Base-by-base conservation (phyloP, 1,284 basidiomycete species). In the Moesziomyces antarcticus region DNA sequence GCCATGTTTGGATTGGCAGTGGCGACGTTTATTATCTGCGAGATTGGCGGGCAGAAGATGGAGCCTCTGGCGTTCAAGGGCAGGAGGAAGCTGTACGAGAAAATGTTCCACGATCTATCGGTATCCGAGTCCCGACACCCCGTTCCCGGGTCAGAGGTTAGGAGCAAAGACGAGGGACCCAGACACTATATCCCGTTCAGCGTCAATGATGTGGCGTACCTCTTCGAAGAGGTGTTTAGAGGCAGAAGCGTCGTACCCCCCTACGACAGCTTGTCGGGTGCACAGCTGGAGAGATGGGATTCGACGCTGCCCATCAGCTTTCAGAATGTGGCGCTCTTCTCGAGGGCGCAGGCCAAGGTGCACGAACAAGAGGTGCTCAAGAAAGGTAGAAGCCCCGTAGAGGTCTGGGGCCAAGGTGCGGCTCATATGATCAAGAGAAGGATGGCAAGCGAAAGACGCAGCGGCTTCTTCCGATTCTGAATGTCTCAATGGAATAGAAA, bases 1-100 rank as follows among this genome's bases (percentile, higher is more conserved):
- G 81, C 80, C 57, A 84, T 84, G 77, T 84, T 84, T 54, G 82
- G 82, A 0, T 55, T 84, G 10, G 80, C 80, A 0, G 80, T 77
- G 1, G 82, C 82, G 0, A 82, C 78, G 16, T 82, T 75, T 51
- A 76, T 84, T 56, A 55, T 84, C 24, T 82, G 81, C 67, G 81
- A 81, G 51, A 68, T 84, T 5, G 79, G 76, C 16, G 69, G 77
- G 10, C 66, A 80, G 47, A 64, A 75, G 49, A 62, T 80, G 62
- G 81, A 84, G 61, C 81, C 82, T 9, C 52, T 82, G 1, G 71
- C 78, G 1, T 74, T 75, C 64, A 82, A 82, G 56, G 74, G 75
- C 5, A 58, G 78, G 16, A 71, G 77, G 21, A 80, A 80, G 55
- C 61, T 78, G 41, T 81, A 78, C 57, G 82, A 83, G 49, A 78